Evolutionary conservation across 495 filamentous ascomycete species (phyloP).

Genomic region (Cudoniella acicularis): DNA sequence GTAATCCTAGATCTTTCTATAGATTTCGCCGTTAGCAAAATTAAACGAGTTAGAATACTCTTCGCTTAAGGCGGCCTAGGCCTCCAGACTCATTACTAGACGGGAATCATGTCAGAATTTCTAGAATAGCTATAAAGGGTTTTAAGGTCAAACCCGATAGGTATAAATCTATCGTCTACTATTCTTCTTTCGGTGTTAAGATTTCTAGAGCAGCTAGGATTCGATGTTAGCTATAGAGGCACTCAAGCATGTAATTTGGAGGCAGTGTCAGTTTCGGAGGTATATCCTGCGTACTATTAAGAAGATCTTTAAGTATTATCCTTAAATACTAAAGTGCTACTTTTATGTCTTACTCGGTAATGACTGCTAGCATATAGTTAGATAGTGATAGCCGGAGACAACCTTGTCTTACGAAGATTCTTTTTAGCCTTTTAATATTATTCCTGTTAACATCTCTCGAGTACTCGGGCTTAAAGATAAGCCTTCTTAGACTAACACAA

Average conservation of each 20-base stretch:
- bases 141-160: conserved; percentile 9
- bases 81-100: conserved; percentile 1
- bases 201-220: conserved; percentile 13
- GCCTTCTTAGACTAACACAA: not conserved
- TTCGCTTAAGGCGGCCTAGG: conserved; percentile 1
- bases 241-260: conserved; percentile 13
- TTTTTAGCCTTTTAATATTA: conserved; percentile 16
- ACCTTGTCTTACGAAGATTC: conserved; percentile 9
- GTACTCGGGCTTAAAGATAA: not conserved
- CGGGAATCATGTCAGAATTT: conserved; percentile 3
- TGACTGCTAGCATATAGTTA: conserved; percentile 19
- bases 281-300: conserved; percentile 7
- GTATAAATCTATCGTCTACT: conserved; percentile 2
- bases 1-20: conserved; percentile 11
- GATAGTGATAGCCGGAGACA: conserved; percentile 8
- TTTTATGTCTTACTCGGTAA: conserved; percentile 7
- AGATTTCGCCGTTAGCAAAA: conserved; percentile 16
- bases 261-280: conserved; percentile 5
- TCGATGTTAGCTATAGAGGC: conserved; percentile 13
- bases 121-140: conserved; percentile 6
- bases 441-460: conserved; percentile 16
- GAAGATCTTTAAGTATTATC: conserved; percentile 4
- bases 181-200: conserved; percentile 8
- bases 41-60: conserved; percentile 9
- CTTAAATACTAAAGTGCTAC: conserved; percentile 3